A percentile compares a stretch with the other conserved stretches of the same genome.
phyloP scores from a whole-genome alignment of 129 eudicot genomes.

The Helianthus annuus region DNA sequence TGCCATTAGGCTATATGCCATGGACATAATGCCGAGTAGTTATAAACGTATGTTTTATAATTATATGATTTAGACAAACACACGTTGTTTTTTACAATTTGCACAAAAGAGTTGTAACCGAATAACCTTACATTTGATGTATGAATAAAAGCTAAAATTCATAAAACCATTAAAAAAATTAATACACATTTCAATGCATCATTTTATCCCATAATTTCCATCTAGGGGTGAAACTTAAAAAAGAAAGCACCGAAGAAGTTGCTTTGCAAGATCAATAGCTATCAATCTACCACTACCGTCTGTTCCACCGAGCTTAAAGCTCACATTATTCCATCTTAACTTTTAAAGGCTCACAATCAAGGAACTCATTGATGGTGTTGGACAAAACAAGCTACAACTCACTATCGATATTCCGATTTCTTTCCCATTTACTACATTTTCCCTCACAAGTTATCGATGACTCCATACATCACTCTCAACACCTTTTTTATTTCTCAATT shows the following conservation, averaged over 20 bases:
- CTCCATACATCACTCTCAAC: slow-evolving; percentile 83
- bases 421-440: slow-evolving; percentile 61
- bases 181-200: too few species aligned
- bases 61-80: too few species aligned
- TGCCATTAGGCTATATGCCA: too few species aligned
- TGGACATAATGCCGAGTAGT: too few species aligned
- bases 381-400: slow-evolving; percentile 64
- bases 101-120: too few species aligned
- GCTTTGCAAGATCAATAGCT: slow-evolving; percentile 69
- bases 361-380: slow-evolving; percentile 70
- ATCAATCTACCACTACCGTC: slow-evolving; percentile 84
- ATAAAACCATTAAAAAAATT: too few species aligned
- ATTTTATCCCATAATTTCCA: too few species aligned
- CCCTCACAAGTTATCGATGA: slow-evolving; percentile 65
- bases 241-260: slow-evolving; percentile 31
- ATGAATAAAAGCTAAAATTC: too few species aligned
- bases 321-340: slow-evolving; percentile 66
- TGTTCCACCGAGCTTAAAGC: slow-evolving; percentile 81
- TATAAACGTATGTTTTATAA: too few species aligned
- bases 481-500: slow-evolving; percentile 79
- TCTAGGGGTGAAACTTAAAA: too few species aligned
- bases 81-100: too few species aligned
- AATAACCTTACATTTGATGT: too few species aligned
- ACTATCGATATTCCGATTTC: slow-evolving; percentile 72
- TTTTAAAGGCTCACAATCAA: slow-evolving; percentile 80